Evolutionary conservation across 345 rosid genomes (phyloP).

Genomic region (Gynandropsis gynandra): DNA sequence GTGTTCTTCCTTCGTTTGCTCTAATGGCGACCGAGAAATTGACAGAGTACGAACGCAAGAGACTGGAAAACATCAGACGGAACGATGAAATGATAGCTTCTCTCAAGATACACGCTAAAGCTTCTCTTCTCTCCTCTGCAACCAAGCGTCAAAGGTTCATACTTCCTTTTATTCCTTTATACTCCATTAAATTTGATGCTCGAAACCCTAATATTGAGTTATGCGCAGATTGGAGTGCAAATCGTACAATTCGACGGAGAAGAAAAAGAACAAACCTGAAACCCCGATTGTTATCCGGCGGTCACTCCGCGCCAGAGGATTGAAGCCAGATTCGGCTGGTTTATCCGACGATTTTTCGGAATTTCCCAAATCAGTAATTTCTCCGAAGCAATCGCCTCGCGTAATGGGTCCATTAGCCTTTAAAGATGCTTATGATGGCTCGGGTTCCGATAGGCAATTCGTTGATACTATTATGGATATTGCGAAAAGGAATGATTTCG

Average conservation of each 20-base stretch:
- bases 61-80: constrained; percentile 70
- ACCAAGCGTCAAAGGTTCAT: constrained; percentile 43
- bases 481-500: constrained; percentile 18
- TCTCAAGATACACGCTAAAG: constrained; percentile 53
- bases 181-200: no score
- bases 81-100: constrained; percentile 72
- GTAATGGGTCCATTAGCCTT: constrained; percentile 42
- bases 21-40: constrained; percentile 51
- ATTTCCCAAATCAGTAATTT: constrained; percentile 3
- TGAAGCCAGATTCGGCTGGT: constrained; percentile 51
- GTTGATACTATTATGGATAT: constrained; percentile 30
- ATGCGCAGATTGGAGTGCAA: constrained; percentile 32
- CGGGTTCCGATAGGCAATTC: constrained; percentile 26
- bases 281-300: constrained; percentile 47
- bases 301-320: constrained; percentile 61
- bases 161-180: not conserved
- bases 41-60: constrained; percentile 70
- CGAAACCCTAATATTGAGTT: not conserved
- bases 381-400: constrained; percentile 17
- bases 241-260: constrained; percentile 38
- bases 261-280: constrained; percentile 36
- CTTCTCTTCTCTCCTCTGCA: constrained; percentile 44
- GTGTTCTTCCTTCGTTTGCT: not conserved
- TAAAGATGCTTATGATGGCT: constrained; percentile 39
- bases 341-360: constrained; percentile 27